phyloP scores from a whole-genome alignment of 2,329 filamentous ascomycete genomes.

The Neofusicoccum laricinum region DNA sequence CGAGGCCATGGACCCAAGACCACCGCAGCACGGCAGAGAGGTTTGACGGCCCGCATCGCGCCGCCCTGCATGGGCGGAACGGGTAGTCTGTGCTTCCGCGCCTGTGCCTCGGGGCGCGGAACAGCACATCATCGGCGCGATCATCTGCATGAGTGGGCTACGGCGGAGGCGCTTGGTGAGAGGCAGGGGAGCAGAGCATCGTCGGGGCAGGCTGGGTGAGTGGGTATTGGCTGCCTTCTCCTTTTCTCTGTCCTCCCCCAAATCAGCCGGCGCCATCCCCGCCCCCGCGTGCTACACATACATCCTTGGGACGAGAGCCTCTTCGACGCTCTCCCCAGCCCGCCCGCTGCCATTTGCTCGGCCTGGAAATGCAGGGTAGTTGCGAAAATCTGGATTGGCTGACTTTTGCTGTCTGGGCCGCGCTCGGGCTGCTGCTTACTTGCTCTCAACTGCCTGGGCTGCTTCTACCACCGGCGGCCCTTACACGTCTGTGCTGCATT shows the following conservation, averaged over 20 bases:
- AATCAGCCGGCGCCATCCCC: background rate
- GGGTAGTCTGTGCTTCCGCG: conserved; percentile 12
- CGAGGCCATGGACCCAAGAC: no score
- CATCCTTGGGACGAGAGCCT: background rate
- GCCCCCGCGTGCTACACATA: background rate
- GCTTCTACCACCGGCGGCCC: background rate
- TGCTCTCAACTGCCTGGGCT: background rate
- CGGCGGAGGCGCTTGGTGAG: background rate
- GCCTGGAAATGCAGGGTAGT: no score
- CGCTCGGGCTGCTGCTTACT: background rate
- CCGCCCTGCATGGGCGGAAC: conserved; percentile 10
- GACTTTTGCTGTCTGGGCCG: no score
- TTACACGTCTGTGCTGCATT: background rate
- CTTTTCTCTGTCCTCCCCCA: background rate
- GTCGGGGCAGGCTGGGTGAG: background rate
- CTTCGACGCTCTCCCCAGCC: no score
- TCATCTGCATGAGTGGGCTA: background rate
- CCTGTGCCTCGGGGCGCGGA: background rate
- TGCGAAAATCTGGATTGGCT: no score
- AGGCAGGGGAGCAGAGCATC: no score
- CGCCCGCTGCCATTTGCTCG: no score
- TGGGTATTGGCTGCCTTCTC: background rate
- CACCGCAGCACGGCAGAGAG: no score
- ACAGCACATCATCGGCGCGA: conserved; percentile 10
- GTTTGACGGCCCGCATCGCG: background rate